Evolutionary conservation across 2,329 filamentous ascomycete genomes (phyloP).

Genomic region (Epichloe festucae): DNA sequence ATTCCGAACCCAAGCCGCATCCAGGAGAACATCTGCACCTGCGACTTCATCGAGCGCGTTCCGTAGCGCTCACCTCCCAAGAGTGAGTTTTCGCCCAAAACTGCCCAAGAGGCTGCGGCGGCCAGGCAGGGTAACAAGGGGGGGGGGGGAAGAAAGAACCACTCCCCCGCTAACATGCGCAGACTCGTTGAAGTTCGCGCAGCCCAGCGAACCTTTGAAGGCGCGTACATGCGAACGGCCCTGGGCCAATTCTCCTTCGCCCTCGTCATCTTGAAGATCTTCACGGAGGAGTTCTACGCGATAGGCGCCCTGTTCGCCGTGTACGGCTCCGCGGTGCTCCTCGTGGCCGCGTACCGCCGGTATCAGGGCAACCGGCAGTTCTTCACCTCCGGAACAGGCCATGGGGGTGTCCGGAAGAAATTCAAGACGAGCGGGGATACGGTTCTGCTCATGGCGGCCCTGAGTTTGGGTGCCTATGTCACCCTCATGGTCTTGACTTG

Average conservation of each 20-base stretch:
- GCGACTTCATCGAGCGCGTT: constrained; percentile 71
- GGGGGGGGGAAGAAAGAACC: no score
- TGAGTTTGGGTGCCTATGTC: constrained; percentile 46
- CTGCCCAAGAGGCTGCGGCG: no score
- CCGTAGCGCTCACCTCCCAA: constrained; percentile 64
- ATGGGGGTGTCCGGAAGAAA: constrained; percentile 30
- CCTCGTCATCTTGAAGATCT: constrained; percentile 81
- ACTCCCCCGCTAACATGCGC: background rate
- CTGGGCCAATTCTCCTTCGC: constrained; percentile 92
- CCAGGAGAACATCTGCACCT: constrained; percentile 65
- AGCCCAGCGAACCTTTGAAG: constrained; percentile 91
- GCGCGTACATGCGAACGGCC: constrained; percentile 89
- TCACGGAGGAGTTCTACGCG: constrained; percentile 90
- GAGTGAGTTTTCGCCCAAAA: constrained; percentile 34
- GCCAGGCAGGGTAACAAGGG: no score
- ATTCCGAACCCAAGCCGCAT: constrained; percentile 33
- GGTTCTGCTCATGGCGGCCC: constrained; percentile 40
- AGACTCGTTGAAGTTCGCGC: constrained; percentile 86
- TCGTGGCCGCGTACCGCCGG: constrained; percentile 72
- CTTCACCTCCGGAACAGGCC: constrained; percentile 41
- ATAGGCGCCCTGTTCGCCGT: constrained; percentile 93
- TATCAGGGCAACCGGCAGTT: constrained; percentile 92
- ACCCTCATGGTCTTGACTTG: constrained; percentile 43
- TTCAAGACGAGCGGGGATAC: constrained; percentile 54
- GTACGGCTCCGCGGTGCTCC: constrained; percentile 74